Base-by-base conservation (phyloP, 140 eudicot species). In the Anethum foeniculum region DNA sequence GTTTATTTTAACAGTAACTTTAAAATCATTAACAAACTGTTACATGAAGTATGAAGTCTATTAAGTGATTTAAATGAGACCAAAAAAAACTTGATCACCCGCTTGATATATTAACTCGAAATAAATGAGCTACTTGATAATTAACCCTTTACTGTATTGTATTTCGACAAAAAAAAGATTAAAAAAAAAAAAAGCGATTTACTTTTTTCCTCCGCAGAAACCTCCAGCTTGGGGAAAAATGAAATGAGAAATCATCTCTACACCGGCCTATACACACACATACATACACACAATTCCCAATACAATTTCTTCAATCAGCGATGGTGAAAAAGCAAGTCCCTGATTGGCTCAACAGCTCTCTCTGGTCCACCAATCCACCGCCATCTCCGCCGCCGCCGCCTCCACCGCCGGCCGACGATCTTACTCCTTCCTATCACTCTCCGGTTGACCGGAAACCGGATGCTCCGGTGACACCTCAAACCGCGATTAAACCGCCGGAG, bases 291-390 rank as follows among this genome's bases (percentile, higher is more conserved):
- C 48, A 18, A 25, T 16, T 73, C 68, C 7, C 68, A 18, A 49
- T n/a, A 25, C 41, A 32, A 23, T 30, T 21, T 75, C 7, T 23
- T 27, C 49, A 77, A 34, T 36, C 72, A 9, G 36, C 77, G 51
- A 90, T 89, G 92, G 90, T 86, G 85, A 92, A 90, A 79, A 91
- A 93, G 73, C 78, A 86, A 58, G 94, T 94, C 19, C 98, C 98
- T 47, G 98, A 94, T 71, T 94, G 98, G 98, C 97, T 95, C 67
- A 92, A 95, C 80, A 90, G 89, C 86, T 91, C 97, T 28, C 88
- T 95, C 46, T 92, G 95, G 97, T 89, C 97, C 36, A 36, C 96
- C 30, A 77, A 92, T 4, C 79, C 89, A 7, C 65, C 86, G 0
- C 79, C 83, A 58, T 36, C 86, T 54, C 89, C 88, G 38, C 38